Evolutionary conservation across 768 basidiomycete genomes (phyloP).

Genomic region (Lentinus tigrinus): DNA sequence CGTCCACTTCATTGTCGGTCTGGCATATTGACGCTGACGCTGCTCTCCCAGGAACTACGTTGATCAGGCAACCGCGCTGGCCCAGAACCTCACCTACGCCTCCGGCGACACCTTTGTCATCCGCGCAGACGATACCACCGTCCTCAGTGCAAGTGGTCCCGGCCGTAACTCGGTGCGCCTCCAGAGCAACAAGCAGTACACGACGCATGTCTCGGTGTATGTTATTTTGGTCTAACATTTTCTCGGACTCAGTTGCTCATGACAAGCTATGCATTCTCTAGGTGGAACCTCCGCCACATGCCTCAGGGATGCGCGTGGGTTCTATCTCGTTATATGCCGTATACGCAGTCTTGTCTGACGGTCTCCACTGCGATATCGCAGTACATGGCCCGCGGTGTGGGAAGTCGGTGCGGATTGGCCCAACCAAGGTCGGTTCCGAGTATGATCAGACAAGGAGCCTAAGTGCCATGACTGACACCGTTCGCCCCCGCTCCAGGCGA

Average conservation of each 20-base stretch:
- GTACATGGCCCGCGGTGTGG: conserved; percentile 62
- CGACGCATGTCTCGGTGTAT: conserved; percentile 39
- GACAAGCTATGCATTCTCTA: neutral
- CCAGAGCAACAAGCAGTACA: conserved; percentile 49
- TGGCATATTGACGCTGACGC: neutral
- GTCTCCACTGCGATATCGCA: neutral
- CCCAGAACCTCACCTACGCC: conserved; percentile 58
- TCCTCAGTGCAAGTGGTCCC: conserved; percentile 43
- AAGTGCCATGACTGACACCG: neutral
- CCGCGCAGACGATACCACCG: conserved; percentile 52
- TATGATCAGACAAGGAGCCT: neutral
- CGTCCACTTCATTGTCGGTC: neutral
- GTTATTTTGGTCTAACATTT: conserved; percentile 1
- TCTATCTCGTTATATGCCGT: neutral
- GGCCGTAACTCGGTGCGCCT: conserved; percentile 63
- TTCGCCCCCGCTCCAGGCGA: conserved; percentile 25
- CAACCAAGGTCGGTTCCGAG: conserved; percentile 15
- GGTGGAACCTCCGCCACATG: conserved; percentile 55
- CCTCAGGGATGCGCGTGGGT: conserved; percentile 42
- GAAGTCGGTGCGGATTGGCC: conserved; percentile 54
- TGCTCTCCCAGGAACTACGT: conserved; percentile 40
- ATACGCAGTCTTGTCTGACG: too few relatives aligned
- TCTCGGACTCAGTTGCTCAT: neutral
- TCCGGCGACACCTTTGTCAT: conserved; percentile 52
- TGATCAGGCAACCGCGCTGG: conserved; percentile 44